Evolutionary conservation across 768 basidiomycete species (phyloP).

Genomic region (Phaeotremella fagi): DNA sequence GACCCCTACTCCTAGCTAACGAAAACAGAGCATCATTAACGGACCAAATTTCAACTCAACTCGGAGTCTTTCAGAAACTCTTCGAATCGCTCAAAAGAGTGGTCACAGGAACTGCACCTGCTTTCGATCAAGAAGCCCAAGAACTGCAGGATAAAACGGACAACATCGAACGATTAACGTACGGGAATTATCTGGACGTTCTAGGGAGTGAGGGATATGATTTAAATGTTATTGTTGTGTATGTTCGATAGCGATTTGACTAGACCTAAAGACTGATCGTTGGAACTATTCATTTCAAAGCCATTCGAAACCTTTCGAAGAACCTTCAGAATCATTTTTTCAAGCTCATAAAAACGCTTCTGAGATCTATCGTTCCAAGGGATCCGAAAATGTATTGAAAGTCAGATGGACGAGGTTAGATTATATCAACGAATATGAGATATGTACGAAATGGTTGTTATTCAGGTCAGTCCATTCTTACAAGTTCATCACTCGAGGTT

Average conservation of each 20-base stretch:
- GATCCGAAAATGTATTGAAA: constrained; percentile 57
- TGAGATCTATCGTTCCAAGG: constrained; percentile 56
- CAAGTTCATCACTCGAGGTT: neutral
- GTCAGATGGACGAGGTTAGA: constrained; percentile 81
- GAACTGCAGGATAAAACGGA: constrained; percentile 59
- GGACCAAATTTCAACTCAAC: neutral
- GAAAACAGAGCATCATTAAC: too few relatives aligned
- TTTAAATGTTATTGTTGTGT: too few relatives aligned
- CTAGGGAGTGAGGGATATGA: too few relatives aligned
- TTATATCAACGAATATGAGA: constrained; percentile 73
- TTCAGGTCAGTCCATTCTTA: constrained; percentile 60
- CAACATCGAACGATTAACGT: too few relatives aligned
- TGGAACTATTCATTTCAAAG: too few relatives aligned
- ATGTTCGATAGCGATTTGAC: too few relatives aligned
- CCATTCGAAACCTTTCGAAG: constrained; percentile 61
- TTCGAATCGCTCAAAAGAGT: neutral
- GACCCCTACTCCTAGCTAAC: too few relatives aligned
- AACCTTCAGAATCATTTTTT: constrained; percentile 67
- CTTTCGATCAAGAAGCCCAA: constrained; percentile 21
- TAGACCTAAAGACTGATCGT: too few relatives aligned
- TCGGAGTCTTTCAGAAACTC: neutral
- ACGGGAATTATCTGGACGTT: too few relatives aligned
- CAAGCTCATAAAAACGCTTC: constrained; percentile 68
- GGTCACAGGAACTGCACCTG: neutral
- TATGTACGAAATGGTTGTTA: constrained; percentile 80